Evolutionary conservation across 306 rosid genomes (phyloP).

Genomic region (Ziziphus jujuba): DNA sequence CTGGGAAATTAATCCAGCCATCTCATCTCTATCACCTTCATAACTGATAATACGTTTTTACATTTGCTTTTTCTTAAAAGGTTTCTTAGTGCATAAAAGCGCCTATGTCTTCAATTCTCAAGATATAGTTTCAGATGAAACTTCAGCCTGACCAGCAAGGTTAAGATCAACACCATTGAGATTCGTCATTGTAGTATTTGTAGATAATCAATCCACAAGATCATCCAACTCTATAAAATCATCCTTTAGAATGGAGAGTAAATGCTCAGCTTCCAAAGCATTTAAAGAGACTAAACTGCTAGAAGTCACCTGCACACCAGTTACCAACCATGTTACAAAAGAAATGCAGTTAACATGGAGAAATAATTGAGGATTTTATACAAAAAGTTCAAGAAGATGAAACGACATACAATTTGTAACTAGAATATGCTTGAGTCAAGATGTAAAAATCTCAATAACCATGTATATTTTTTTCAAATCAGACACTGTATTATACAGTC

Average conservation of each 20-base stretch:
- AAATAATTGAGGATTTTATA: not conserved
- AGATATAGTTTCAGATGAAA: constrained; percentile 33
- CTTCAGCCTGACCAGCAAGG: constrained; percentile 24
- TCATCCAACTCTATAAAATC: constrained; percentile 71
- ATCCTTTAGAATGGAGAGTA: constrained; percentile 42
- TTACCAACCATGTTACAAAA: constrained; percentile 13
- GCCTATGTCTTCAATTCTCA: constrained; percentile 22
- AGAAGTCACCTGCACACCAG: constrained; percentile 44
- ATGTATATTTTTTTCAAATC: not conserved
- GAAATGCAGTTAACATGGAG: not conserved
- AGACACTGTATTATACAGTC: not conserved
- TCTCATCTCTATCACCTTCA: constrained; percentile 34
- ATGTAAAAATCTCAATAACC: not conserved
- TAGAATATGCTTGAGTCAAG: not conserved
- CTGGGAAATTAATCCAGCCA: constrained; percentile 30
- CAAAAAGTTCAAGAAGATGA: not conserved
- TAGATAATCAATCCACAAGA: constrained; percentile 34
- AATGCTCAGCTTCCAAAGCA: constrained; percentile 20
- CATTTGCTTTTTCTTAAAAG: constrained; percentile 21
- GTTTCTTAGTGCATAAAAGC: constrained; percentile 22
- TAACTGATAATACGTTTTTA: constrained; percentile 16
- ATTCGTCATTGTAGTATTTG: constrained; percentile 17
- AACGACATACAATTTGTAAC: not conserved
- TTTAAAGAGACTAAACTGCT: constrained; percentile 24
- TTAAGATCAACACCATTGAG: constrained; percentile 26